Percentiles rank a stretch among this genome's conserved stretches.
Evolutionary conservation across 176 grass and related monocot genomes (phyloP).

Genomic region (Bromus sterilis): DNA sequence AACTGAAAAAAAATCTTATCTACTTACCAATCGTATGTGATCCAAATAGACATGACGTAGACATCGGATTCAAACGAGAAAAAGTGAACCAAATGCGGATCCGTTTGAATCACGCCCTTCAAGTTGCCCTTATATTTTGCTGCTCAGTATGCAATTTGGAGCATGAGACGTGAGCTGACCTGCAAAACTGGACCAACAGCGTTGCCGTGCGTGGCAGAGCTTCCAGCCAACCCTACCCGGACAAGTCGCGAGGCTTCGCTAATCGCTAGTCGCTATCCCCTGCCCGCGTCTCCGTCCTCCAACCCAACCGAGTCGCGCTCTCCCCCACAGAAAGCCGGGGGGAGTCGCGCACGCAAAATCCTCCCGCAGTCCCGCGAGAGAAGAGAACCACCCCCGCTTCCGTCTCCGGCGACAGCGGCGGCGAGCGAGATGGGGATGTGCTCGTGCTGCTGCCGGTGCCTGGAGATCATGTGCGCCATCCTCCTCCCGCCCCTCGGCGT

Average conservation of each 20-base stretch:
- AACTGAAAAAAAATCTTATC: too few relatives aligned
- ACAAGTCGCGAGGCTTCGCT: neutral
- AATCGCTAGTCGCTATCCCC: too few relatives aligned
- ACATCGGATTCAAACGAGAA: too few relatives aligned
- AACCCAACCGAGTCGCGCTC: neutral
- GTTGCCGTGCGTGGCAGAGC: neutral
- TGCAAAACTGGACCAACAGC: neutral
- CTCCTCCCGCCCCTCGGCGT: slow-evolving; percentile 75
- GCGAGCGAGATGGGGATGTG: slow-evolving; percentile 25
- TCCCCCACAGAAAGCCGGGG: neutral
- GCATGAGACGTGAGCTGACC: neutral
- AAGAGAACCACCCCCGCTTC: neutral
- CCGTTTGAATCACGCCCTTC: too few relatives aligned
- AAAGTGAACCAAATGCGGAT: too few relatives aligned
- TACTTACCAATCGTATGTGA: too few relatives aligned
- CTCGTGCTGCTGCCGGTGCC: slow-evolving; percentile 64
- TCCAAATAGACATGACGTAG: too few relatives aligned
- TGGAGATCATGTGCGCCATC: slow-evolving; percentile 73
- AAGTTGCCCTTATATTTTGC: too few relatives aligned
- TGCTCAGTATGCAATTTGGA: neutral
- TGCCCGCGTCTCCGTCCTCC: neutral
- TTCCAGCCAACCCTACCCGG: neutral
- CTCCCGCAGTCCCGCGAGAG: neutral
- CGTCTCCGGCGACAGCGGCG: neutral
- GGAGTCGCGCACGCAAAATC: neutral